Evolutionary conservation across 2,329 filamentous ascomycete species (phyloP).

Genomic region (Leptoxyphium fumago): DNA sequence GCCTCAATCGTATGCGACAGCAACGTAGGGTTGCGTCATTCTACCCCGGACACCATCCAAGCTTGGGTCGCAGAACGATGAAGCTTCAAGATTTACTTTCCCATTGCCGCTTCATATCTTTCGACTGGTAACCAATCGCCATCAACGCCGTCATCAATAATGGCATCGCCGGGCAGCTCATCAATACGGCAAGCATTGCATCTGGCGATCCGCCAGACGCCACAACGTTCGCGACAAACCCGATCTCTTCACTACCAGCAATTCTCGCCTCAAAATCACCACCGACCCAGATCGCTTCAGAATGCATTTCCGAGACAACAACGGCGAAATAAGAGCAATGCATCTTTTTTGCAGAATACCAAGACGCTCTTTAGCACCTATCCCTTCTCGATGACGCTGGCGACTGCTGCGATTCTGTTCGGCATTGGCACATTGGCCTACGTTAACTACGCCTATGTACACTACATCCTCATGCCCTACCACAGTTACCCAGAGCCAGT

Average conservation of each 20-base stretch:
- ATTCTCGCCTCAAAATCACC: constrained; percentile 5
- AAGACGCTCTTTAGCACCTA: constrained; percentile 22
- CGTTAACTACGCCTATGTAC: constrained; percentile 32
- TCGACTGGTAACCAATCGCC: not conserved
- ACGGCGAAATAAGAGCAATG: constrained; percentile 1
- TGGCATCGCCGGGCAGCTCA: not conserved
- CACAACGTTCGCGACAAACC: not conserved
- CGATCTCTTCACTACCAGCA: not conserved
- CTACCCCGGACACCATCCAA: not conserved
- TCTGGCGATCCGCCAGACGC: not conserved
- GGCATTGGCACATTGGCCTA: constrained; percentile 27
- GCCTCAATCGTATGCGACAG: too few relatives aligned
- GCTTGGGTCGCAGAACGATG: not conserved
- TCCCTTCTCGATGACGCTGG: constrained; percentile 25
- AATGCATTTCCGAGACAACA: constrained; percentile 13
- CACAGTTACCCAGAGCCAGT: constrained; percentile 53
- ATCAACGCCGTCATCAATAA: not conserved
- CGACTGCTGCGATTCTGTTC: constrained; percentile 19
- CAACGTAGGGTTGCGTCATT: not conserved
- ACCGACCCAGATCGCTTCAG: constrained; percentile 5
- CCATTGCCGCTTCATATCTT: too few relatives aligned
- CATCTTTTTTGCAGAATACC: constrained; percentile 11
- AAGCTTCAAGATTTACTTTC: not conserved
- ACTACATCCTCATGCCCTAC: constrained; percentile 33
- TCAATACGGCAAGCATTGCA: not conserved